These are phyloP conservation scores for Coemansia sp. DNA, from an alignment of 192 early-diverging fungal genomes.

Conservation along the genomic window DNA sequence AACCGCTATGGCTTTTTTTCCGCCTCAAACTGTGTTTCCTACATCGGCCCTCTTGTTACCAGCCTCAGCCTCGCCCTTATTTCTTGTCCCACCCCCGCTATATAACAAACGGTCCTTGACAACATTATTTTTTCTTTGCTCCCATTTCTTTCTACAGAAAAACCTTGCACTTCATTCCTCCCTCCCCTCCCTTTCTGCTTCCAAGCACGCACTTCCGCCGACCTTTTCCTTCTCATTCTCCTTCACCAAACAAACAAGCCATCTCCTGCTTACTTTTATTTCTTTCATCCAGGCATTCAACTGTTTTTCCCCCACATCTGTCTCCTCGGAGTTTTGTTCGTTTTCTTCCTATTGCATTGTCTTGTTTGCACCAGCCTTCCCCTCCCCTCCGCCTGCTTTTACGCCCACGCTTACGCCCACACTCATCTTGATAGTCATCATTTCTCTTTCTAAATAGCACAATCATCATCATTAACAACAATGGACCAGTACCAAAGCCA, in stretches of 20 bases:
- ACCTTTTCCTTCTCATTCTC: neutral
- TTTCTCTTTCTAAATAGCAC: neutral
- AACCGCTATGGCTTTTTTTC: neutral
- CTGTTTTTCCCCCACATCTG: too few species aligned
- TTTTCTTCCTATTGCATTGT: too few species aligned
- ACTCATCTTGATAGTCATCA: neutral
- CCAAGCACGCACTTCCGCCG: neutral
- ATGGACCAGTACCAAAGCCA: conserved; percentile 53
- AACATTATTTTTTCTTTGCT: neutral
- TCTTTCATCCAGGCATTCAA: too few species aligned
- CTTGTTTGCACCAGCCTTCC: too few species aligned
- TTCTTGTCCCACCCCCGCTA: neutral
- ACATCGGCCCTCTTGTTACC: neutral
- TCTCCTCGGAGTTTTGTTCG: too few species aligned
- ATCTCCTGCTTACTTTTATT: too few species aligned
- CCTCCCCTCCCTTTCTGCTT: neutral
- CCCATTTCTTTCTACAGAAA: neutral
- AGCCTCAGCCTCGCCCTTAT: neutral
- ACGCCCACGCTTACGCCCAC: too few species aligned
- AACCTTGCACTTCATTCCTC: neutral
- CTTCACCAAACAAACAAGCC: neutral
- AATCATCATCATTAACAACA: neutral
- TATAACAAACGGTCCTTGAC: neutral
- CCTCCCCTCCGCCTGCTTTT: too few species aligned
- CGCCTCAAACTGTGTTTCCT: conserved; percentile 4